phyloP scores from a whole-genome alignment of 2,329 filamentous ascomycete genomes.

The Fusarium mundagurra region DNA sequence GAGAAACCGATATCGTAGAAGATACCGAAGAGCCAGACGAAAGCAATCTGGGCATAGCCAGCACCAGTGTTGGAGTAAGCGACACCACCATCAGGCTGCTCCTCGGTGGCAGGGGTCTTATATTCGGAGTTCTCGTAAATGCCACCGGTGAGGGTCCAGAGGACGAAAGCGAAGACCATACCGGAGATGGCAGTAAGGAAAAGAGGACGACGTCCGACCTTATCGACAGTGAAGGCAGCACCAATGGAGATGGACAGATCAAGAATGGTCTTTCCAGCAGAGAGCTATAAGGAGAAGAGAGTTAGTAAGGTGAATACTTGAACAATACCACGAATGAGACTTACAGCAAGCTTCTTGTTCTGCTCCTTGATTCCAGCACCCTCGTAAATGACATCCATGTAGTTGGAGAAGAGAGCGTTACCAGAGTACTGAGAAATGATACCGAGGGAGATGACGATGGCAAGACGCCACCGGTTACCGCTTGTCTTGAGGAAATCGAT shows the following conservation, averaged over 20 bases:
- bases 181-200: slow-evolving; percentile 61
- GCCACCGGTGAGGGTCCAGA: slow-evolving; percentile 63
- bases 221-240: slow-evolving; percentile 61
- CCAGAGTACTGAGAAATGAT: slow-evolving; percentile 75
- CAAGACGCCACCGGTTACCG: slow-evolving; percentile 72
- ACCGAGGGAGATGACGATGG: slow-evolving; percentile 70
- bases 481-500: slow-evolving; percentile 69
- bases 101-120: slow-evolving; percentile 21
- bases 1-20: slow-evolving; percentile 70
- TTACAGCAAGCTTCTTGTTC: slow-evolving; percentile 64
- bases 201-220: slow-evolving; percentile 62
- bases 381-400: slow-evolving; percentile 70
- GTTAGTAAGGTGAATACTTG: background rate
- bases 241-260: slow-evolving; percentile 66
- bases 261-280: slow-evolving; percentile 68
- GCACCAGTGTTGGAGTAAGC: slow-evolving; percentile 54
- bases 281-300: slow-evolving; percentile 41
- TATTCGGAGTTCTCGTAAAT: slow-evolving; percentile 58
- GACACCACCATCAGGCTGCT: slow-evolving; percentile 31
- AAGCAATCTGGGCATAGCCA: slow-evolving; percentile 64
- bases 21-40: slow-evolving; percentile 68
- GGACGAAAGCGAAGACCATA: slow-evolving; percentile 59
- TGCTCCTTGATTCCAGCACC: slow-evolving; percentile 68
- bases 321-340: slow-evolving; percentile 14
- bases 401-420: slow-evolving; percentile 74